Conservation (phyloP, 2,329 filamentous ascomycete species). For the Ophiocordyceps camponoti-saundersi region DNA sequence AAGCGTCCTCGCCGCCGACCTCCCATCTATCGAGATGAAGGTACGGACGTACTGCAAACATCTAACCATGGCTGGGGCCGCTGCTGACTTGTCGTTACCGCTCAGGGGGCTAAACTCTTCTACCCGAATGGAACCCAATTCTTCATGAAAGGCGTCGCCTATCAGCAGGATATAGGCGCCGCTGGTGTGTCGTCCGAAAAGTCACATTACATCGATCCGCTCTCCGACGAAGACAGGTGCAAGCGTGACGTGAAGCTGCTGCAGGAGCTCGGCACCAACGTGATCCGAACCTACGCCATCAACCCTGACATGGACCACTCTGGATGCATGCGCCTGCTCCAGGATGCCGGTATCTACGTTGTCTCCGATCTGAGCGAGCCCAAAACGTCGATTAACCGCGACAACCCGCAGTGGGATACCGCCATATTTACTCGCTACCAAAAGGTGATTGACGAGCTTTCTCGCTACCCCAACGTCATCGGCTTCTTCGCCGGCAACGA, state of each 20-base stretch:
- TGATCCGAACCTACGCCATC: constrained; percentile 88
- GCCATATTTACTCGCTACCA: constrained; percentile 69
- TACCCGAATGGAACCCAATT: constrained; percentile 53
- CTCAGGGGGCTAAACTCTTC: constrained; percentile 71
- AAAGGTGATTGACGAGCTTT: constrained; percentile 63
- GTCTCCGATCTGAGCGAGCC: constrained; percentile 83
- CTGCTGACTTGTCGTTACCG: constrained; percentile 2
- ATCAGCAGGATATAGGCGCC: constrained; percentile 63
- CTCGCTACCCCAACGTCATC: constrained; percentile 75
- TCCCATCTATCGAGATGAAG: constrained; percentile 53
- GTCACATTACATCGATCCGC: constrained; percentile 58
- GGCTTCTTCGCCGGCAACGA: constrained; percentile 99
- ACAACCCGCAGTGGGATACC: constrained; percentile 62
- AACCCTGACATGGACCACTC: constrained; percentile 65
- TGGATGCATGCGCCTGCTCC: constrained; percentile 68
- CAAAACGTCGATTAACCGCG: constrained; percentile 66
- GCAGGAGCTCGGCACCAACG: constrained; percentile 66
- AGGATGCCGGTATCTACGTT: constrained; percentile 83
- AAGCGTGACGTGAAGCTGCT: constrained; percentile 75
- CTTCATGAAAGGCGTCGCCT: constrained; percentile 86
- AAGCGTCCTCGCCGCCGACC: constrained; percentile 22
- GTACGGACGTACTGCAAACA: constrained; percentile 18
- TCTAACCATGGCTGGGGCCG: neutral
- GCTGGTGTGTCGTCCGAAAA: constrained; percentile 29
- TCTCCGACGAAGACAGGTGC: constrained; percentile 56